Evolutionary conservation across 352 stramenopile genomes (phyloP), one percentile per base, ranked within the genome.

Genomic region (Globisporangium solare): DNA sequence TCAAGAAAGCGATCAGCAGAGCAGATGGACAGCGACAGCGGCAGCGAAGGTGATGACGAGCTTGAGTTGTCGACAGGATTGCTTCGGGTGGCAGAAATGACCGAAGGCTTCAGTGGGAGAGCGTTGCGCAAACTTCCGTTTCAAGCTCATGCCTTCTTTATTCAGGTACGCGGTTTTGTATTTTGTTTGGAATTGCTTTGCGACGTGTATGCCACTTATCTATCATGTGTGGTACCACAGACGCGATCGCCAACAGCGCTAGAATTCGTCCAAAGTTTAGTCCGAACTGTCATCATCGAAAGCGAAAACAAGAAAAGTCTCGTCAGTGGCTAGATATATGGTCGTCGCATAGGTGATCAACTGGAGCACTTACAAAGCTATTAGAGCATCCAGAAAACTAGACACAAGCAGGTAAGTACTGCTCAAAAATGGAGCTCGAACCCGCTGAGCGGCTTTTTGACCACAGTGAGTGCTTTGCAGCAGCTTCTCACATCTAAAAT

Each of bases 121-220:
- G 73, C 75, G 15, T 56, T 96, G 32, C 82, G 87, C 14, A 96
- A 96, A 40, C 70, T 96, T 12, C 87, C 87, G 1, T 95, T 96
- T 50, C 83, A 94, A 47, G 76, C 85, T 0, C 73, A 92, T 51
- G 74, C 83, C 2, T 79, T 83, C 47, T 93, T 87, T 55, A 69
- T 78, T 14, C 74, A 84, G 72, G 77, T 89, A 67, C 24, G 11
- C 32, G 2, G 27, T 6, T 35, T 35, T 35, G n/a, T n/a, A 35
- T 35, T 35, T 35, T 35, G 27, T 10, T 35, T 35, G 27, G 7
- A 35, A 35, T 35, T 35, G 27, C 5, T 10, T 1, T 35, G 27
- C 27, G 7, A 11, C 27, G 24, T 27, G 24, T 27, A 27, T 35
- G 27, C 27, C 3, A 35, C 27, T 35, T 35, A 35, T 35, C 27